phyloP scores from a whole-genome alignment of 106 monocot species.

The Hemerocallis citrina region DNA sequence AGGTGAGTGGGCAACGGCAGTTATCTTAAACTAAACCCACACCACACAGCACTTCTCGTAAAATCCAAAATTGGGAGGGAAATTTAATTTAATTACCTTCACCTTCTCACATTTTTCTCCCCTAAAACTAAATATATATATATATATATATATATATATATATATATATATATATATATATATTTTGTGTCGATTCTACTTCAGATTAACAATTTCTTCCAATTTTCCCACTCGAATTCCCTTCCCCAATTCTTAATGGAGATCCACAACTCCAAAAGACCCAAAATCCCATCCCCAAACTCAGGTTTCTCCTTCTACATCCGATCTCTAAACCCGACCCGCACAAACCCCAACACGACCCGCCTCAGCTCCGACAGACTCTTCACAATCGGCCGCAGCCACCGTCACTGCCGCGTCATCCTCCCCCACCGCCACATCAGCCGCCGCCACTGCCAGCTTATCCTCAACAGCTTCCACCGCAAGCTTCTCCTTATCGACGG shows the following conservation, averaged over 20 bases:
- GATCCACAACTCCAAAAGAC: background rate
- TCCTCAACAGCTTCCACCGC: constrained; percentile 33
- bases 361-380: constrained; percentile 41
- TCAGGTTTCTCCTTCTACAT: background rate
- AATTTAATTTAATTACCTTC: too few species aligned
- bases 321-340: constrained; percentile 5
- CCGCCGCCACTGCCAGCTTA: constrained; percentile 52
- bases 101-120: too few species aligned
- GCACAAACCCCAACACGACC: constrained; percentile 6
- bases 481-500: constrained; percentile 48
- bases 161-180: too few species aligned
- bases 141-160: too few species aligned
- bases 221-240: too few species aligned
- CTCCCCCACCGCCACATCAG: constrained; percentile 27
- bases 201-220: too few species aligned
- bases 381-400: constrained; percentile 51
- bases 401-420: constrained; percentile 26
- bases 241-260: background rate
- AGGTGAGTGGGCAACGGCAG: too few species aligned
- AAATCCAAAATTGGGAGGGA: too few species aligned
- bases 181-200: too few species aligned
- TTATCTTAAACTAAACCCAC: too few species aligned
- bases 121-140: too few species aligned
- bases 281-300: background rate
- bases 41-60: too few species aligned